Evolutionary conservation across 2,329 filamentous ascomycete genomes (phyloP), one percentile per base, ranked within the genome.

Genomic region (Fusarium sp.): DNA sequence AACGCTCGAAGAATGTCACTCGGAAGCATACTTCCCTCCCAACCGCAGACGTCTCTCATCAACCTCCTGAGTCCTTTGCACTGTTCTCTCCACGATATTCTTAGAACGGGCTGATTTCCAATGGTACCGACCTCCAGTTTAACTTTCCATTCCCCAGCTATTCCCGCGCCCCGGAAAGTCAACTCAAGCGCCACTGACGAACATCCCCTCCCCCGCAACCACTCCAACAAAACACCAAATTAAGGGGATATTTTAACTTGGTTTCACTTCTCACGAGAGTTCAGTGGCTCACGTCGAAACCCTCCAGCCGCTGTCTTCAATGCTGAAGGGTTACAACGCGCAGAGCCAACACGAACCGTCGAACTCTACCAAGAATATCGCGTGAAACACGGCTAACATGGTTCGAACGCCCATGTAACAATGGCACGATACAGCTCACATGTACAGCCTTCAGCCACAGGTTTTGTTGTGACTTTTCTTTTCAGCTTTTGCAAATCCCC

Each of bases 401-500:
- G 39, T 60, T 34, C 62, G 57, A 52, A 54, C 24, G 51, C 51
- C 24, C 24, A 61, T 61, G 55, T 58, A 60, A 47, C 34, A 30
- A 66, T 50, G 30, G 24, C 32, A 67, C 30, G 34, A 57, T 57
- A 50, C 38, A 67, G 47, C 52, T 70, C 66, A 44, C 66, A 58
- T 65, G 59, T 45, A 30, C 32, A 55, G 66, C 36, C 36, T 24
- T 54, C 52, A 58, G 60, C 61, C 47, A 52, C 50, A 68, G 41
- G 30, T 22, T 52, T 52, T 36, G 22, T 20, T 24, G 30, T 30
- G 24, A 1, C 10, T 22, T 6, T 54, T 8, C 22, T 17, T 48
- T 70, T 47, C 59, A 70, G 51, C 54, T 64, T 26, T 42, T 55
- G 60, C 26, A 57, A 48, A 71, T 54, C 36, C 11, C 68, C 51